Percentiles rank a stretch among this genome's conserved stretches.
Evolutionary conservation across 2,329 filamentous ascomycete species (phyloP).

Genomic region (Purpureocillium takamizusanense): DNA sequence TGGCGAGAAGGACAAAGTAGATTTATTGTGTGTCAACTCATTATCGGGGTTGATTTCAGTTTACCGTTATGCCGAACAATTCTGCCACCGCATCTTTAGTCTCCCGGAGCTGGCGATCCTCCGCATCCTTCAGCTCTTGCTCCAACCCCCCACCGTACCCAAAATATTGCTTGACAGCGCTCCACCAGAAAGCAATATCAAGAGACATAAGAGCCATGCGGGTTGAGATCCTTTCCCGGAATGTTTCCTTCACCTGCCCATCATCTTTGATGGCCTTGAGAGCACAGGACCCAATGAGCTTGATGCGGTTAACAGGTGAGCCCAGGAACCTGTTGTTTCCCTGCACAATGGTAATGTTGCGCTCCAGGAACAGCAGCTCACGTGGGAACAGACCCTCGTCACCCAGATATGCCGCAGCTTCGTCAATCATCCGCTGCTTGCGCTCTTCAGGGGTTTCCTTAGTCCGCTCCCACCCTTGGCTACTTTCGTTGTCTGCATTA

Average conservation of each 20-base stretch:
- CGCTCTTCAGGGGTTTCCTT: conserved; percentile 44
- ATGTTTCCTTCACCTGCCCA: background rate
- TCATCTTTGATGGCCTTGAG: background rate
- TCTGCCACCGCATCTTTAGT: conserved; percentile 1
- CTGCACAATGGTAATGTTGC: conserved; percentile 66
- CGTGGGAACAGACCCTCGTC: conserved; percentile 64
- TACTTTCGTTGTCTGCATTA: conserved; percentile 14
- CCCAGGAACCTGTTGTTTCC: conserved; percentile 68
- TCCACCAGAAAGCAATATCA: conserved; percentile 1
- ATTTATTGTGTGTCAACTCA: too few relatives aligned
- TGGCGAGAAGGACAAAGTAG: too few relatives aligned
- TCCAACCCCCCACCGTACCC: background rate
- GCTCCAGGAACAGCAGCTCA: conserved; percentile 65
- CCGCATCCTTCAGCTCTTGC: background rate
- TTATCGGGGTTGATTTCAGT: too few relatives aligned
- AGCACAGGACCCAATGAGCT: conserved; percentile 41
- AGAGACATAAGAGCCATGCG: background rate
- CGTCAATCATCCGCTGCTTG: conserved; percentile 55
- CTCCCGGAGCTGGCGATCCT: background rate
- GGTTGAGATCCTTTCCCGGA: background rate
- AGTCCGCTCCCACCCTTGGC: conserved; percentile 28
- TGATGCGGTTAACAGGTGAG: conserved; percentile 63
- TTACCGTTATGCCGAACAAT: background rate
- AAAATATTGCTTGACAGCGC: background rate
- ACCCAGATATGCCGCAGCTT: conserved; percentile 42